Evolutionary conservation across 805 yeast genomes (phyloP).

Genomic region (Cyberlindnera xishuangbannaensis): DNA sequence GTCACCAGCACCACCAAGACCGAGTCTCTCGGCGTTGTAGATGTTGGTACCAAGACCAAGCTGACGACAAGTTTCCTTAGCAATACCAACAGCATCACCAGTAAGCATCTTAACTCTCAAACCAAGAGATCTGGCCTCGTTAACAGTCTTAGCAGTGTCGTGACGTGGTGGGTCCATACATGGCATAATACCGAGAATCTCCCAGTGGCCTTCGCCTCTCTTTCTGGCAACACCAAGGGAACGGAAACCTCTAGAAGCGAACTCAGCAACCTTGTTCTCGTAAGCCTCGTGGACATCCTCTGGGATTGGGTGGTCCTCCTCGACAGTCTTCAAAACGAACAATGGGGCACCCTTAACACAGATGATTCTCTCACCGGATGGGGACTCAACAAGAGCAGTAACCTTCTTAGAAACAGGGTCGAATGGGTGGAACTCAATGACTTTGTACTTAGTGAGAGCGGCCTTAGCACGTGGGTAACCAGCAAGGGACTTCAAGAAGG

Average conservation of each 20-base stretch:
- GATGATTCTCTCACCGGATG: constrained; percentile 89
- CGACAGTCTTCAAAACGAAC: constrained; percentile 93
- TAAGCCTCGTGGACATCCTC: constrained; percentile 91
- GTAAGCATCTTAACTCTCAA: constrained; percentile 96
- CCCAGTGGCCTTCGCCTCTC: constrained; percentile 99
- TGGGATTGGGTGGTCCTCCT: constrained; percentile 94
- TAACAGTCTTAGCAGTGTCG: constrained; percentile 92
- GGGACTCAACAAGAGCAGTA: constrained; percentile 90
- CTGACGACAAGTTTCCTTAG: constrained; percentile 97
- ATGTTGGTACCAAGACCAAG: constrained; percentile 95
- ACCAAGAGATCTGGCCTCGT: constrained; percentile 88
- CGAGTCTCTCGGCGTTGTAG: constrained; percentile 94
- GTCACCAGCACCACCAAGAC: constrained; percentile 89
- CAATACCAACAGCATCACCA: constrained; percentile 99
- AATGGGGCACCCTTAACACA: constrained; percentile 99
- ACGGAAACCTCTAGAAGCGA: constrained; percentile 97
- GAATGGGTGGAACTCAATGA: constrained; percentile 92
- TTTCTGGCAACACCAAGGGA: constrained; percentile 98
- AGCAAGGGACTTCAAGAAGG: constrained; percentile 88
- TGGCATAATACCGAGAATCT: constrained; percentile 96
- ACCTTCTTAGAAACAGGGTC: constrained; percentile 98
- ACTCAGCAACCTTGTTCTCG: constrained; percentile 95
- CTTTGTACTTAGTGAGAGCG: constrained; percentile 90
- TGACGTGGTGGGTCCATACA: constrained; percentile 99
- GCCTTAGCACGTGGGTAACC: constrained; percentile 88